Evolutionary conservation across 768 basidiomycete genomes (phyloP), one percentile per base, ranked within the genome.

Genomic region (Pilatotrama ljubarskyi): DNA sequence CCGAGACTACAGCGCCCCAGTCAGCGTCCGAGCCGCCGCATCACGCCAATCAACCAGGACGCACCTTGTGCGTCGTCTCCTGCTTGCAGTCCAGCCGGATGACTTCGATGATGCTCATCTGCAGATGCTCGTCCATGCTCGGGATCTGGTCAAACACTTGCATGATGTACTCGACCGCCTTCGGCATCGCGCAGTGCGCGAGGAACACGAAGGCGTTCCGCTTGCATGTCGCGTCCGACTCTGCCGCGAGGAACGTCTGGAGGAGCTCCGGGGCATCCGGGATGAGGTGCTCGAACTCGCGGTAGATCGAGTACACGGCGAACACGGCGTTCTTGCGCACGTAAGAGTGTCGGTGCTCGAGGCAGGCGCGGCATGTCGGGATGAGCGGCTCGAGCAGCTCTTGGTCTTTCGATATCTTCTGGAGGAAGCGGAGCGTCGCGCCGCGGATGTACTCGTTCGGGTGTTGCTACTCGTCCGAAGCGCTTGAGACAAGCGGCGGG

Each of bases 381-480:
- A 98, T 84, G 62, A 98, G 85, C 24, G 97, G 97, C 77, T 98
- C 97, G 24, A 98, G 84, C 13, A 98, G 84, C 73, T 99, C 97
- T 3, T 85, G 79, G 66, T 98, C 97, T 73, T 91, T 90, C 17
- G 90, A 82, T 52, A 99, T 90, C 79, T 99, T 99, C 77, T 96
- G 93, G 13, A 98, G 82, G 77, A 95, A 96, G 24, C 97, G 90
- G 35, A 98, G 84, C 11, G 93, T 95, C n/a, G 95, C 93, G 44
- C 97, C 97, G 37, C 97, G 91, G 68, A 99, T 97, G 74, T 98
- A 99, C 79, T 99, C 97, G 69, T 99, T 98, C 9, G 96, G 95
- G 69, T 99, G 97, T 95, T 98, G 95, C 91, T 95, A 63, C 6
- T 42, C 38, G 37, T 14, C 40, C 55, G 44, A 13, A 51, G n/a